Conservation (phyloP, 345 rosid species). For the Erodium maritimum region DNA sequence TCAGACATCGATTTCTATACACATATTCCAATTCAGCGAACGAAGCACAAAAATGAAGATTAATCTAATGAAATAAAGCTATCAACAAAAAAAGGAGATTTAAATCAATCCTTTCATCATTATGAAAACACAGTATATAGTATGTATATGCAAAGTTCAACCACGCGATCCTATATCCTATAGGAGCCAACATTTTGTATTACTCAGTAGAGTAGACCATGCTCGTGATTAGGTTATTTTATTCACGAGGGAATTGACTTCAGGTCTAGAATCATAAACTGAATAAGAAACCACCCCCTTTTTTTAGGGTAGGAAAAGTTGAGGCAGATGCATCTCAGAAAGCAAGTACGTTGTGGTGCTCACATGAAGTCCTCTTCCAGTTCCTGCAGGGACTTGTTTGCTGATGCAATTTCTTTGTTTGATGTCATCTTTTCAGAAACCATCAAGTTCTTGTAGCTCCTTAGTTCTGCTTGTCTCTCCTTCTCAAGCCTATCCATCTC, state of each 20-base stretch:
- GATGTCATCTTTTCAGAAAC: conserved; percentile 92
- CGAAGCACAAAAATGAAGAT: too few relatives aligned
- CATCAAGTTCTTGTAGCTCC: conserved; percentile 98
- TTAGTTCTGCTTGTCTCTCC: conserved; percentile 79
- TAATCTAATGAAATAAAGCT: background rate
- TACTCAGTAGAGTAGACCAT: too few relatives aligned
- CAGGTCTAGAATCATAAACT: background rate
- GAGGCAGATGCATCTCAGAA: too few relatives aligned
- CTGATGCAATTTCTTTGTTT: conserved; percentile 77
- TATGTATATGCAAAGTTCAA: background rate
- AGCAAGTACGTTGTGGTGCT: conserved; percentile 3
- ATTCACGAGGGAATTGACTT: background rate
- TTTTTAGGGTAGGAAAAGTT: too few relatives aligned
- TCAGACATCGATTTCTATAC: too few relatives aligned
- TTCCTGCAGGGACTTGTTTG: conserved; percentile 81
- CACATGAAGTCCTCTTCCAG: conserved; percentile 97
- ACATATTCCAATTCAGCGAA: too few relatives aligned
- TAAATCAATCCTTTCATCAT: too few relatives aligned
- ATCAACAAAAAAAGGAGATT: too few relatives aligned
- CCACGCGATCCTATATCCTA: too few relatives aligned
- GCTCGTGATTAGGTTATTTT: too few relatives aligned
- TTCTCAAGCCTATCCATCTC: conserved; percentile 84
- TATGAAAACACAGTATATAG: background rate
- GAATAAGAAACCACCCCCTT: background rate
- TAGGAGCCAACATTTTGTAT: too few relatives aligned